Evolutionary conservation across 2,329 filamentous ascomycete genomes (phyloP), one percentile per base, ranked within the genome.

Genomic region (Trichophyton rubrum): DNA sequence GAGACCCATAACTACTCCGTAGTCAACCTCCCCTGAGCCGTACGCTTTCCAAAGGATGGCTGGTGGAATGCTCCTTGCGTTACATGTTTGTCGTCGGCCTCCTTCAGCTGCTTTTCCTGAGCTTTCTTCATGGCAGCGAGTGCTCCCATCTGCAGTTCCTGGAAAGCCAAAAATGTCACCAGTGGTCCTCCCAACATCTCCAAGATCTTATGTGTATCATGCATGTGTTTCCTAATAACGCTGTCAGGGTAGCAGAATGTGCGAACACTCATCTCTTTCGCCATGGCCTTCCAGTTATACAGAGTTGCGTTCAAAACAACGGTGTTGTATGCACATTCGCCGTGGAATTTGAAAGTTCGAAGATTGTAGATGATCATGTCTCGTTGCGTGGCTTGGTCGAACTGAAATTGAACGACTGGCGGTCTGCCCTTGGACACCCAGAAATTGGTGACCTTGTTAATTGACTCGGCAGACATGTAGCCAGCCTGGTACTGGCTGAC

Each of bases 201-300:
- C 11, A 81, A 68, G 53, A 81, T 73, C 61, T 76, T 73, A 43
- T 76, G 74, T 33, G 75, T 73, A 59, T 81, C 79, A 57, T 76
- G 73, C 59, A 81, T 67, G 53, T 80, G 73, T 65, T 79, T 80
- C 60, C 76, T 70, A 59, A 82, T 73, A 13, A 74, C 73, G 56
- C 73, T 75, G 64, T 82, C 79, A 1, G 77, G 74, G 24, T 73
- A 69, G 65, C 78, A 81, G 64, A 80, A 80, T 1, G 77, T 80
- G 30, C 78, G 75, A 35, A 79, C 69, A 47, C 71, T 71, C 75
- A 81, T 77, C 58, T 78, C 73, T 43, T 72, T 75, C 43, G 74
- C 72, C 17, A 80, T 70, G 2, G 69, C 68, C 61, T 75, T 78
- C 79, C 79, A 82, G 60, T 73, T 76, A 40, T 75, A 71, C 58